These are phyloP conservation scores for Penicillium crystallinum DNA, from an alignment of 495 filamentous ascomycete genomes.

Conservation along the genomic window DNA sequence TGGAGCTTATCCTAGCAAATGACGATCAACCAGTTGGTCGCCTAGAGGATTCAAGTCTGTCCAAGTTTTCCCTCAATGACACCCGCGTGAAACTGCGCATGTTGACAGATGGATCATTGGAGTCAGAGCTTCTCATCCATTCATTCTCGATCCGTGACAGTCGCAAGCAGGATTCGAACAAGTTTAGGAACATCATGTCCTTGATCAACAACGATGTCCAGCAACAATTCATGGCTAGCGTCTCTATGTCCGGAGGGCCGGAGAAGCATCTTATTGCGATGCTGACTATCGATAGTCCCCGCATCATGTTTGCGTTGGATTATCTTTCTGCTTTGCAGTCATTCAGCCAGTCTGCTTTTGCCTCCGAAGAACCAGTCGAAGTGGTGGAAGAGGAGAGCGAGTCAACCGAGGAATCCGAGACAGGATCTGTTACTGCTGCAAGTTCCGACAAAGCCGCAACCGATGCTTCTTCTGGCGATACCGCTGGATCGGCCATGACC, in stretches of 20 bases:
- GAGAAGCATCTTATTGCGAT: conserved; percentile 83
- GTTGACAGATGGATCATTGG: conserved; percentile 85
- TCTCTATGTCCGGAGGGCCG: conserved; percentile 84
- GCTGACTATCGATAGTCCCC: conserved; percentile 91
- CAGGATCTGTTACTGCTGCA: conserved; percentile 46
- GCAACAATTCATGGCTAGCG: conserved; percentile 93
- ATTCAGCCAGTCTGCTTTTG: conserved; percentile 67
- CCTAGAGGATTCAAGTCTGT: conserved; percentile 75
- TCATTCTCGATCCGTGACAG: conserved; percentile 94
- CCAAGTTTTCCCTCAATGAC: conserved; percentile 88
- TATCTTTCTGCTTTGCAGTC: conserved; percentile 86
- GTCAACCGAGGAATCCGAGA: conserved; percentile 54
- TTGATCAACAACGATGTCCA: conserved; percentile 88
- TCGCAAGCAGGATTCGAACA: conserved; percentile 78
- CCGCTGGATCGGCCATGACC: conserved; percentile 52
- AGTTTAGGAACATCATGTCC: conserved; percentile 97
- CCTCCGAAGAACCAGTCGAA: conserved; percentile 46
- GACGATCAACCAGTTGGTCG: conserved; percentile 70
- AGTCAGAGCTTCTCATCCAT: conserved; percentile 89
- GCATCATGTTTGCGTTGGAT: conserved; percentile 90
- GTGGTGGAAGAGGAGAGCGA: conserved; percentile 52
- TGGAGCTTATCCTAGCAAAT: conserved; percentile 79
- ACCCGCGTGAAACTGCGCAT: conserved; percentile 90
- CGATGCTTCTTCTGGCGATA: conserved; percentile 19
- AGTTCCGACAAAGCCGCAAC: conserved; percentile 27